Base-by-base conservation (phyloP, 768 basidiomycete genomes). In the Amylocystis lapponica region DNA sequence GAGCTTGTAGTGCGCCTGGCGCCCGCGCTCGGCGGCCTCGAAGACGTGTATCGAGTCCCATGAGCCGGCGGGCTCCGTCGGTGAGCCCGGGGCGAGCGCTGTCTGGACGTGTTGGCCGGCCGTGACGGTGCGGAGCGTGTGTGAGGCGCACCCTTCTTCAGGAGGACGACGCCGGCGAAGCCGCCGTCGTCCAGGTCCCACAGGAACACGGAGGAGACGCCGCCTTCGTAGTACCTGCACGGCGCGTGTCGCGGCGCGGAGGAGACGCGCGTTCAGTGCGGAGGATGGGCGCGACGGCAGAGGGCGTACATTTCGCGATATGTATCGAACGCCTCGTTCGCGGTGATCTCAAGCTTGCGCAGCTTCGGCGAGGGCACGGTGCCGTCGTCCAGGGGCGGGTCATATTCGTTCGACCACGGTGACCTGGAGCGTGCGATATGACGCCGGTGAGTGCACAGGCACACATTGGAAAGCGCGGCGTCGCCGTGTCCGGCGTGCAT, bases 11-110 rank as follows among this genome's bases (percentile, higher is more conserved):
- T 91, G 91, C 4, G 95, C 93, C 53, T 87, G 82, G 37, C 95
- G 76, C 4, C 88, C 93, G 34, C 93, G 80, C 59, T 96, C 93
- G n/a, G 78, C 74, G 2, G 87, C 78, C 64, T 99, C 96, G 53
- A 99, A 97, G 40, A 98, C 95, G 59, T 99, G 96, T 48, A 99
- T 91, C 2, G 93, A 95, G 60, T 99, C 94, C 96, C 96, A 99
- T 41, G 90, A 84, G 19, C 92, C 91, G 0, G 85, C 78, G 5
- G 86, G 81, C 48, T 83, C 84, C 43, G 71, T 69, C 10, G 68
- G 56, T 6, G 71, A 64, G 10, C 70, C 61, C 3, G 81, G 78
- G 20, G 66, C 74, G 71, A 89, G 76, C 5, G 71, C 86, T 89
- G 48, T 2, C 26, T 36, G 25, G 26, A 26, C 20, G 34, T 22